A percentile compares a stretch with the other conserved stretches of the same genome.
Evolutionary conservation across 1,139 yeast genomes (phyloP).

Genomic region (Candida smagusa): DNA sequence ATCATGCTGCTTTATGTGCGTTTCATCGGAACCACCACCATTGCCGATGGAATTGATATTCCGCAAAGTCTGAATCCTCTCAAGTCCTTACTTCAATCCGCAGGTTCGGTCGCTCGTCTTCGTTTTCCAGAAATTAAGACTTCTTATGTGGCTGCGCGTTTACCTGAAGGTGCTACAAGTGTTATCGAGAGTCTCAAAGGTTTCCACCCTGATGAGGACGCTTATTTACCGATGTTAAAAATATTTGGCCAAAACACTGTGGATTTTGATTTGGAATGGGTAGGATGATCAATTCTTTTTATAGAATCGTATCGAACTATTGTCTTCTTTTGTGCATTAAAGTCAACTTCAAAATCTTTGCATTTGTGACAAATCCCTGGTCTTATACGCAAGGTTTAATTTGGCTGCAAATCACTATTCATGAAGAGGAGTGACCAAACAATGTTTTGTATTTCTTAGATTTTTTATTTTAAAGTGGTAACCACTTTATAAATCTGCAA

Average conservation of each 20-base stretch:
- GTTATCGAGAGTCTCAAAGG: background rate
- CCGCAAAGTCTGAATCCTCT: background rate
- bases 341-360: too few relatives aligned
- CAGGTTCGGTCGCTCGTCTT: constrained; percentile 1
- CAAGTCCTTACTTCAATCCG: constrained; percentile 1
- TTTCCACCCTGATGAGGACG: background rate
- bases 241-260: background rate
- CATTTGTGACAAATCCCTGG: too few relatives aligned
- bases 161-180: background rate
- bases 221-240: background rate
- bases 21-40: constrained; percentile 1
- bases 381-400: too few relatives aligned
- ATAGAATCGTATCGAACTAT: too few relatives aligned
- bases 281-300: background rate
- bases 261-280: background rate
- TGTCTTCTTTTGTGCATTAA: too few relatives aligned
- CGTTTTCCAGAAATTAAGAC: constrained; percentile 1
- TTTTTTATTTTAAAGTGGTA: too few relatives aligned
- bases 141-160: background rate
- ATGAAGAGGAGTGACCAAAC: too few relatives aligned
- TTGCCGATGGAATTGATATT: background rate
- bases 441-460: too few relatives aligned
- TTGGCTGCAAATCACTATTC: too few relatives aligned
- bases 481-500: too few relatives aligned
- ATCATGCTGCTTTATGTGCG: constrained; percentile 3